Evolutionary conservation across 371 early-diverging fungal genomes (phyloP).

Genomic region (Cokeromyces recurvatus): DNA sequence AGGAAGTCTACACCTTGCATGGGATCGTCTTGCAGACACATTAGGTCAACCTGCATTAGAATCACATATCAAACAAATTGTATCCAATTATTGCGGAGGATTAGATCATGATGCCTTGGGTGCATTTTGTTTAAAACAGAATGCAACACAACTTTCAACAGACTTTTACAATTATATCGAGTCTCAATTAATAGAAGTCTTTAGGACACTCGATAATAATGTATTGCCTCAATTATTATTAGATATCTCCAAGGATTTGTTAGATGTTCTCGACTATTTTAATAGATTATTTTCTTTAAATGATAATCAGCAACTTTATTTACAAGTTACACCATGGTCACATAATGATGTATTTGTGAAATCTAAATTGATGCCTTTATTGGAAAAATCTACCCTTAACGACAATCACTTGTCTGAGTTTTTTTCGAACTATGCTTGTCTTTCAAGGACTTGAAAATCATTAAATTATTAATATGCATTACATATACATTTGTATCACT

Average conservation of each 20-base stretch:
- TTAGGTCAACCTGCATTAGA: conserved; percentile 32
- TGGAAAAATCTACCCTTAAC: conserved; percentile 6
- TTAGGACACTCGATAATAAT: conserved; percentile 13
- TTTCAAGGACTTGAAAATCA: conserved; percentile 14
- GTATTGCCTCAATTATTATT: conserved; percentile 15
- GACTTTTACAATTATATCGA: conserved; percentile 18
- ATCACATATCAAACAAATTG: conserved; percentile 13
- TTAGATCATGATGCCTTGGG: neutral
- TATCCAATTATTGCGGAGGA: conserved; percentile 14
- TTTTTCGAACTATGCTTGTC: conserved; percentile 20
- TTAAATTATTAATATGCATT: too few species aligned
- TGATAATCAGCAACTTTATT: conserved; percentile 14
- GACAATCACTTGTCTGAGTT: conserved; percentile 18
- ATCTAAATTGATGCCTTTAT: conserved; percentile 10
- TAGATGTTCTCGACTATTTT: conserved; percentile 20
- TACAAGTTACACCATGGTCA: conserved; percentile 20
- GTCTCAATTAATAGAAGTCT: conserved; percentile 6
- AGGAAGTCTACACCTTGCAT: conserved; percentile 32
- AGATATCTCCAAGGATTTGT: conserved; percentile 17
- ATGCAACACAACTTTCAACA: conserved; percentile 9
- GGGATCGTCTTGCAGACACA: conserved; percentile 31
- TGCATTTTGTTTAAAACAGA: conserved; percentile 13
- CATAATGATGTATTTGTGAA: conserved; percentile 3
- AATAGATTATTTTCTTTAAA: conserved; percentile 12
- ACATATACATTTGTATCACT: too few species aligned